Conservation (phyloP, 805 yeast species). For the Ascoidea tarda region DNA sequence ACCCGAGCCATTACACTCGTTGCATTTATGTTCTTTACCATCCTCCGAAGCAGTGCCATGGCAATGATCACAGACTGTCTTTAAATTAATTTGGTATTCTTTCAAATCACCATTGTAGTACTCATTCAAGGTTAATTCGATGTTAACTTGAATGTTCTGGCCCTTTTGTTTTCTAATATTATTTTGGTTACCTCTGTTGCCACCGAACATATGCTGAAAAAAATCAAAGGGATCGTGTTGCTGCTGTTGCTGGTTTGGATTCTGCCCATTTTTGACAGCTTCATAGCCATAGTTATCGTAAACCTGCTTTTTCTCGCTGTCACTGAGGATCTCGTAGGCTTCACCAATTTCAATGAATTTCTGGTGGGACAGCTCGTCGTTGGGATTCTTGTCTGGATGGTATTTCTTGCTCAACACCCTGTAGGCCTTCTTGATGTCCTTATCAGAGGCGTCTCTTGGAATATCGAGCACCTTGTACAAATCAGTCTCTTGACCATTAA, state of each 20-base stretch:
- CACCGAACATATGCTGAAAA: conserved; percentile 51
- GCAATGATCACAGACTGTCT: conserved; percentile 65
- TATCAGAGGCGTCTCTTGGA: conserved; percentile 51
- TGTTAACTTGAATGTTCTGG: conserved; percentile 39
- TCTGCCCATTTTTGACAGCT: conserved; percentile 49
- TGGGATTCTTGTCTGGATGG: conserved; percentile 90
- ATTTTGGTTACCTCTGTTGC: conserved; percentile 18
- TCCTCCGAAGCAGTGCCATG: conserved; percentile 80
- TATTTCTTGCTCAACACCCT: conserved; percentile 67
- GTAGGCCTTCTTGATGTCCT: conserved; percentile 77
- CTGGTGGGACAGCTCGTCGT: conserved; percentile 67
- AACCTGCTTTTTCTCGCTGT: conserved; percentile 24
- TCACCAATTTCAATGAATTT: conserved; percentile 78
- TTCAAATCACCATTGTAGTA: conserved; percentile 56
- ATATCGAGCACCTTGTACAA: conserved; percentile 57
- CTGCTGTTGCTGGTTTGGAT: conserved; percentile 11
- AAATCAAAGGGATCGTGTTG: conserved; percentile 37
- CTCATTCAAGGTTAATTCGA: conserved; percentile 46
- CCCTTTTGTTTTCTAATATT: conserved; percentile 35
- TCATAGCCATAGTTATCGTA: conserved; percentile 74
- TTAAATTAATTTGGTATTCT: conserved; percentile 51
- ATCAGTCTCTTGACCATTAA: conserved; percentile 15
- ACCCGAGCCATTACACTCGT: conserved; percentile 66
- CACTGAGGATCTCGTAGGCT: conserved; percentile 8
- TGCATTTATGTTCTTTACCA: conserved; percentile 53